A percentile compares a stretch with the other conserved stretches of the same genome.
phyloP scores from a whole-genome alignment of 352 stramenopile genomes.

The Globisporangium camurandrum region DNA sequence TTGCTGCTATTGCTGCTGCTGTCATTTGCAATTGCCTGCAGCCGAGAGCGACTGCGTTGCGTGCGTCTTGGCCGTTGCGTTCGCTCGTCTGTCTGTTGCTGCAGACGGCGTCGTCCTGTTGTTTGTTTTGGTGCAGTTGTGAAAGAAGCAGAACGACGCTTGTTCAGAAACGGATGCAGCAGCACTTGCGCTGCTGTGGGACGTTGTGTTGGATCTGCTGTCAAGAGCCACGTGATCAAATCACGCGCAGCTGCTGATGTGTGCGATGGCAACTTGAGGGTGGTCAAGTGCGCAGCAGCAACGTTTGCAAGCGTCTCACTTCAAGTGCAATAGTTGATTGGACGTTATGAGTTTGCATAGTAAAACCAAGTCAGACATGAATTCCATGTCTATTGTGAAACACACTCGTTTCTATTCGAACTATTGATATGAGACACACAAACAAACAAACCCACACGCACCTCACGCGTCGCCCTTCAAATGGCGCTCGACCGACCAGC shows the following conservation, averaged over 20 bases:
- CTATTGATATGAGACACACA: too few relatives aligned
- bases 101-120: too few relatives aligned
- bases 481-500: slow-evolving; percentile 52
- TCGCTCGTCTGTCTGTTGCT: too few relatives aligned
- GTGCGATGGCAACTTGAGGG: slow-evolving; percentile 37
- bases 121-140: too few relatives aligned
- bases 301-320: slow-evolving; percentile 70
- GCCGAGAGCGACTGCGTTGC: slow-evolving; percentile 32
- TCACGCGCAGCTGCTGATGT: slow-evolving; percentile 50
- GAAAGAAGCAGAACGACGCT: too few relatives aligned
- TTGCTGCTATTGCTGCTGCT: slow-evolving; percentile 17
- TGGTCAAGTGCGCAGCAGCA: slow-evolving; percentile 31
- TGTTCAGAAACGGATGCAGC: slow-evolving; percentile 48
- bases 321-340: too few relatives aligned
- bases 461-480: slow-evolving; percentile 70
- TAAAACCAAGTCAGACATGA: too few relatives aligned
- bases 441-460: too few relatives aligned
- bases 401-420: too few relatives aligned
- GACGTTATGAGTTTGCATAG: too few relatives aligned
- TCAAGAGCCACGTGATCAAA: slow-evolving; percentile 58
- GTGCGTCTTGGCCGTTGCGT: too few relatives aligned
- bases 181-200: slow-evolving; percentile 45
- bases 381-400: too few relatives aligned
- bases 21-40: slow-evolving; percentile 8
- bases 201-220: slow-evolving; percentile 26